phyloP scores from a whole-genome alignment of 2,329 filamentous ascomycete species.

The Aureobasidium sp. region DNA sequence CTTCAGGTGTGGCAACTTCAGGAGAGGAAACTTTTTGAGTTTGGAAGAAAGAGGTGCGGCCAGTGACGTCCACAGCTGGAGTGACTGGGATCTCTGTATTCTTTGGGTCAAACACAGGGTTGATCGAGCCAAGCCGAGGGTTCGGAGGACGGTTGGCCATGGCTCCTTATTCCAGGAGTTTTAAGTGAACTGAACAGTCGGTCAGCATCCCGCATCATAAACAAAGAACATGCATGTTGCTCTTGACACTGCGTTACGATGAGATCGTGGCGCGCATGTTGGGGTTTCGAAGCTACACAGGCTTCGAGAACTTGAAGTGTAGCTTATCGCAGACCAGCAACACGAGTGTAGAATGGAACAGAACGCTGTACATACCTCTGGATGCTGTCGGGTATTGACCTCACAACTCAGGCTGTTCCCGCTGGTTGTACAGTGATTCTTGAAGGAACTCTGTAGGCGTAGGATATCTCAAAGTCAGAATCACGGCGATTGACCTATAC shows the following conservation, averaged over 20 bases:
- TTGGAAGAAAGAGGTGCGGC: conserved; percentile 30
- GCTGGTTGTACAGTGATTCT: neutral
- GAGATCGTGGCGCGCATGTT: neutral
- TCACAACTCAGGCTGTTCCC: neutral
- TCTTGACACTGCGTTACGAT: neutral
- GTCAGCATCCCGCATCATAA: neutral
- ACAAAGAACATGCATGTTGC: neutral
- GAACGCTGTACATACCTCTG: neutral
- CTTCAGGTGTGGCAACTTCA: conserved; percentile 13
- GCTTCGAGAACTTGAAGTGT: neutral
- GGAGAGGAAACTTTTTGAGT: conserved; percentile 4
- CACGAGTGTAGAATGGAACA: neutral
- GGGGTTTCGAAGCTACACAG: neutral
- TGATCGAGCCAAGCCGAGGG: conserved; percentile 17
- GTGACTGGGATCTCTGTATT: conserved; percentile 35
- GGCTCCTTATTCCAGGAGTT: neutral
- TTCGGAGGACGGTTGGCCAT: conserved; percentile 9
- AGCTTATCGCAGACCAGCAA: neutral
- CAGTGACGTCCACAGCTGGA: conserved; percentile 29
- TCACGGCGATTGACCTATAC: neutral
- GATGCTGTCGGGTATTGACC: neutral
- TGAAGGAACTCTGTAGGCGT: neutral
- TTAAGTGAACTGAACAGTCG: neutral
- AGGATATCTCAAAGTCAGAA: neutral
- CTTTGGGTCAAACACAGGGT: conserved; percentile 31